A percentile compares a stretch with the other conserved stretches of the same genome.
phyloP scores from a whole-genome alignment of 2,329 filamentous ascomycete species.

The Penicillium hesseltinei region DNA sequence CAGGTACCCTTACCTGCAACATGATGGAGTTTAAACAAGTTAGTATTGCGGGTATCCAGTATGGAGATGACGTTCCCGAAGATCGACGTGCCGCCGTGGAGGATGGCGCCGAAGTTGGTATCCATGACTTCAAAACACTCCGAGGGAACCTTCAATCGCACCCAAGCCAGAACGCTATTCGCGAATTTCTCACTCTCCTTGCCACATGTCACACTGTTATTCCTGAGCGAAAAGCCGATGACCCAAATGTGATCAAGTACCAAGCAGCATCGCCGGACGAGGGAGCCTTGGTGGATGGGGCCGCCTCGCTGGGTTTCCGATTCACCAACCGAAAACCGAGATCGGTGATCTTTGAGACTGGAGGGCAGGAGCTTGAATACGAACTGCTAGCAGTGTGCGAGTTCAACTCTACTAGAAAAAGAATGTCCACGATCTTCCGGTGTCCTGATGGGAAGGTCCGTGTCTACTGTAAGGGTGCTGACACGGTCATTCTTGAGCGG shows the following conservation, averaged over 20 bases:
- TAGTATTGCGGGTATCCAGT: conserved; percentile 89
- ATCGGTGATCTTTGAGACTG: conserved; percentile 77
- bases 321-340: conserved; percentile 89
- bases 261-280: conserved; percentile 97
- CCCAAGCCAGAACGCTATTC: conserved; percentile 58
- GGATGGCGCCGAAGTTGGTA: conserved; percentile 72
- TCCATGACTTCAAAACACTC: conserved; percentile 80
- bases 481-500: conserved; percentile 94
- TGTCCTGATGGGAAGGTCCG: conserved; percentile 94
- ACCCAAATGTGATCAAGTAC: conserved; percentile 83
- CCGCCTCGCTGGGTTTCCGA: conserved; percentile 77
- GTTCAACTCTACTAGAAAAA: conserved; percentile 95
- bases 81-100: conserved; percentile 78
- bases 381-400: conserved; percentile 95
- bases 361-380: conserved; percentile 73
- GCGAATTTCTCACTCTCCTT: conserved; percentile 84
- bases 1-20: conserved; percentile 94
- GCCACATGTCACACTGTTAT: conserved; percentile 97
- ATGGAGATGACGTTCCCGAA: conserved; percentile 87
- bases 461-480: conserved; percentile 92
- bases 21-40: conserved; percentile 98
- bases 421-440: conserved; percentile 96
- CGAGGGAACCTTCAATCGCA: conserved; percentile 66
- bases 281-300: conserved; percentile 92
- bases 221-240: conserved; percentile 78